Conservation (phyloP, 306 rosid species). For the Cucurbita maxima region DNA sequence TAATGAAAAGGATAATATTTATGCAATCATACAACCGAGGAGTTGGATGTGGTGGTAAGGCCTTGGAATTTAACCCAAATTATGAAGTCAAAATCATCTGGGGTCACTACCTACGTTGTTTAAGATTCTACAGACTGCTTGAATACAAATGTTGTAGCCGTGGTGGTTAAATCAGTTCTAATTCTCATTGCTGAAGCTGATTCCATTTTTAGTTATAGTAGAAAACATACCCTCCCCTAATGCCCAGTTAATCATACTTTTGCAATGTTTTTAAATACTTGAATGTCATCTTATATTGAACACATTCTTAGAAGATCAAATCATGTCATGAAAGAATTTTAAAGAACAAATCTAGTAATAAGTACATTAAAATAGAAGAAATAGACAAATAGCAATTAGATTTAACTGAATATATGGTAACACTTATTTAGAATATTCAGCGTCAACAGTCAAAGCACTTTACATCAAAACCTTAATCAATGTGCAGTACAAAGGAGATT, state of each 20-base stretch:
- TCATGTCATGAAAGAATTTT: background rate
- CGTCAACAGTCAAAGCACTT: background rate
- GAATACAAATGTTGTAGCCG: background rate
- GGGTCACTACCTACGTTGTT: background rate
- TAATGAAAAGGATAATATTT: background rate
- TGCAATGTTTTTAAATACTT: background rate
- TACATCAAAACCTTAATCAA: background rate
- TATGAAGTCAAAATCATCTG: background rate
- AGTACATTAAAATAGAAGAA: background rate
- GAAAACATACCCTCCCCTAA: background rate
- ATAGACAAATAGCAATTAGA: background rate
- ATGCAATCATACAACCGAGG: background rate
- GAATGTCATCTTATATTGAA: background rate
- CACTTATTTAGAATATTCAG: background rate
- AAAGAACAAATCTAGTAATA: background rate
- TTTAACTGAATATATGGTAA: background rate
- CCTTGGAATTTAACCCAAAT: background rate
- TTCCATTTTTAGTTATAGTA: background rate
- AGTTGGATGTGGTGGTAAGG: background rate
- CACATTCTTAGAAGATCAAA: background rate
- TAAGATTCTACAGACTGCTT: background rate
- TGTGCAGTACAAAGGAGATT: background rate
- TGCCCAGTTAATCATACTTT: background rate
- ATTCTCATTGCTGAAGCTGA: background rate
- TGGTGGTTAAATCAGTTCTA: background rate